These are phyloP conservation scores for Apiotrichum veenhuisii DNA, from an alignment of 1,284 basidiomycete species.

Conservation along the genomic window DNA sequence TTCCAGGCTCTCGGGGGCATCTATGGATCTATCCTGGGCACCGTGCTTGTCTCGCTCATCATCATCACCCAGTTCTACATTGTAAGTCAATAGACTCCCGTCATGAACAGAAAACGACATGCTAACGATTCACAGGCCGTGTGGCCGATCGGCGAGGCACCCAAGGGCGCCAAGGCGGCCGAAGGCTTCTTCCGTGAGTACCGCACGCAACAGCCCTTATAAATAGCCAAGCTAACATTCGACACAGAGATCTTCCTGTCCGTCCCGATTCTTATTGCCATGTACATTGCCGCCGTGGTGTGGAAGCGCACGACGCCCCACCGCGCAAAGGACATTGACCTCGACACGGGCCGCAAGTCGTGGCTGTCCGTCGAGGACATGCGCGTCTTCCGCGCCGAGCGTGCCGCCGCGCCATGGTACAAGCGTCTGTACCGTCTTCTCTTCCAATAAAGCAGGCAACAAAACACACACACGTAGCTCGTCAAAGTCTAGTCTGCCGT, in stretches of 20 bases:
- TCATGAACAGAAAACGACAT: no score
- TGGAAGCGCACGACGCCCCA: constrained; percentile 45
- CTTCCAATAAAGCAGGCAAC: constrained; percentile 19
- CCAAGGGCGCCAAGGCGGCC: constrained; percentile 33
- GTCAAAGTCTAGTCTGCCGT: neutral
- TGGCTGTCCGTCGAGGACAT: constrained; percentile 51
- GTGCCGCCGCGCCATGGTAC: constrained; percentile 30
- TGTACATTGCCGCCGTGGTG: constrained; percentile 42
- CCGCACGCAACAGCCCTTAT: no score
- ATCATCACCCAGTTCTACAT: constrained; percentile 48
- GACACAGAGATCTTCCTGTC: constrained; percentile 46
- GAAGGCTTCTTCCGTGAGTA: constrained; percentile 19
- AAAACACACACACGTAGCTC: no score
- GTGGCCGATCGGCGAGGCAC: constrained; percentile 15
- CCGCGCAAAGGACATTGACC: constrained; percentile 46
- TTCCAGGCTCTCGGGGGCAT: constrained; percentile 50
- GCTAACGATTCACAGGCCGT: constrained; percentile 6
- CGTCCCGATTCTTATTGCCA: constrained; percentile 41
- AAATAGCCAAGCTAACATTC: neutral
- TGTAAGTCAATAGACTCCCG: constrained; percentile 3
- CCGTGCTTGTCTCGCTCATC: constrained; percentile 41
- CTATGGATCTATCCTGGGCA: constrained; percentile 51
- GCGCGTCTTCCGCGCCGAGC: constrained; percentile 29
- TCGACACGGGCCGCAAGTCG: constrained; percentile 51
- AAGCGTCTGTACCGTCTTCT: constrained; percentile 36